Evolutionary conservation across 768 basidiomycete genomes (phyloP), one percentile per base, ranked within the genome.

Genomic region (Botryobasidium botryosum): DNA sequence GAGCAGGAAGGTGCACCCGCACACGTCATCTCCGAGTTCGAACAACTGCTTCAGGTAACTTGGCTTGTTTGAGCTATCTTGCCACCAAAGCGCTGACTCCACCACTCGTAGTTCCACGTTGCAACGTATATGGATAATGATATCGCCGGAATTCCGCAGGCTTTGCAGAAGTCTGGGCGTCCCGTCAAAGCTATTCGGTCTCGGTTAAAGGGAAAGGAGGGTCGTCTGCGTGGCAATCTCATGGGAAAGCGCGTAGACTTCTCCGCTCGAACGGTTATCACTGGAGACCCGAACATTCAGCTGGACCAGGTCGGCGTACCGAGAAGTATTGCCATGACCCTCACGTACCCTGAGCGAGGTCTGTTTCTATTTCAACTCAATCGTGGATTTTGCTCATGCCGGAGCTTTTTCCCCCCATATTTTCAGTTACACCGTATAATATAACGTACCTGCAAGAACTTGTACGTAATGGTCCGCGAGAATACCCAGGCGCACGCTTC

Each of bases 41-140:
- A 97, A 63, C 88, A 92, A 56, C 66, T 99, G 36, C 71, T 97
- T 4, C 92, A 96, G 75, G 87, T 85, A 43, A 24, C 18, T 31
- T 45, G 29, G 38, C 49, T 25, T 43, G 31, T 43, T 40, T 21
- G 37, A 48, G 33, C 7, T 27, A 35, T 48, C 36, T 35, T 43
- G 49, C 31, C 8, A 28, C 1, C 15, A 26, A 21, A 28, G 36
- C 17, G 25, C 47, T 45, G 37, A 47, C 23, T 12, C 29, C 13
- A 12, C 23, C 25, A 15, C 8, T 17, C 25, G 7, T 52, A 94
- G 87, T 99, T 91, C 59, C 94, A 99, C 57, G 90, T 96, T 49
- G 94, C 94, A 2, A 97, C 94, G 0, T 99, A 97, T 59, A 99
- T 99, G 92, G 94, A 99, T 58, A 99, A 99, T 57, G 91, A 97